Conservation (phyloP, 371 early-diverging fungal genomes). For the Sanchytrium tribonematis region DNA sequence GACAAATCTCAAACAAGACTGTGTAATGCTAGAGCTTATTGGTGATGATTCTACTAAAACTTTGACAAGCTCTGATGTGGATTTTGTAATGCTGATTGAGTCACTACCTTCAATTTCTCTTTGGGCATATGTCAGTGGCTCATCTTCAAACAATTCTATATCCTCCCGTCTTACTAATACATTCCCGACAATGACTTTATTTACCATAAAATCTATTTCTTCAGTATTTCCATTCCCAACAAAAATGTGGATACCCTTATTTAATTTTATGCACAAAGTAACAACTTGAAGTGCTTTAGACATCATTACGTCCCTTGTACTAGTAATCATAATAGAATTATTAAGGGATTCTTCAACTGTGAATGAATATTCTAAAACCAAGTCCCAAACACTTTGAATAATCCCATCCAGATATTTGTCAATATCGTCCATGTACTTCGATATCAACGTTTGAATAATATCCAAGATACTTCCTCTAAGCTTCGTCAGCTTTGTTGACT, state of each 20-base stretch:
- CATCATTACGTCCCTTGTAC: background rate
- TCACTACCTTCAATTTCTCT: conserved; percentile 69
- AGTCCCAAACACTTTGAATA: background rate
- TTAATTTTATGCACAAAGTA: background rate
- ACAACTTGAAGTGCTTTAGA: background rate
- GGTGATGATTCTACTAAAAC: background rate
- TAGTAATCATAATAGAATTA: background rate
- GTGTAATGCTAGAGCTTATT: background rate
- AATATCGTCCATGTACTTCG: background rate
- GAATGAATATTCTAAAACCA: background rate
- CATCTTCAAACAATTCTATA: conserved; percentile 81
- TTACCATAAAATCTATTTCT: background rate
- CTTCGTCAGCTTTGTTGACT: background rate
- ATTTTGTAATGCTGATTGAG: background rate
- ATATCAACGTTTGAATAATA: background rate
- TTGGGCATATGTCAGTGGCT: conserved; percentile 70
- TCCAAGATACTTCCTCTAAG: background rate
- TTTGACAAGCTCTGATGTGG: background rate
- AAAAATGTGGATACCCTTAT: background rate
- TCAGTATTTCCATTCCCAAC: background rate
- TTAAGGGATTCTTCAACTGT: background rate
- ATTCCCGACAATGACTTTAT: background rate
- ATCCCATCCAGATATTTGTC: background rate
- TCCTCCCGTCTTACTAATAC: conserved; percentile 16
- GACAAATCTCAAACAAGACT: background rate